Evolutionary conservation across 805 yeast genomes (phyloP), one percentile per base, ranked within the genome.

Genomic region (Monosporozyma aerobia): DNA sequence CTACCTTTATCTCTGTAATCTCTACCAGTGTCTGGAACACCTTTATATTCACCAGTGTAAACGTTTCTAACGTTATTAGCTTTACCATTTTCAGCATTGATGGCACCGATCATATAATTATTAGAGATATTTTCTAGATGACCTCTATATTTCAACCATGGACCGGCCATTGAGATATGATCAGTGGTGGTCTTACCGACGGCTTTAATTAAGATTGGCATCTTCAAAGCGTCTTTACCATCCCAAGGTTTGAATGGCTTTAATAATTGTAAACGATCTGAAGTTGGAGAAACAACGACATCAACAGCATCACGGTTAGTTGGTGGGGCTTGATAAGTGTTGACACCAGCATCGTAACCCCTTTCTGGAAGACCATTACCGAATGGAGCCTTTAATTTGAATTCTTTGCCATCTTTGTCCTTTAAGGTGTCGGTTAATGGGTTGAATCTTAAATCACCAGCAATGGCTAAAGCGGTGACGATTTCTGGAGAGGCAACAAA

Each of bases 111-210:
- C 96, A 92, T 90, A 79, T 94, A 92, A 82, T 94, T 92, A 83
- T 92, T 90, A 63, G 97, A 90, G 71, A 92, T 94, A 85, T 92
- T 92, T 79, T 90, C 92, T 78, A 92, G 81, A 79, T 92, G 99
- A 77, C 99, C 99, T 81, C 97, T 88, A 92, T 92, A 92, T 80
- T 92, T 92, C 82, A 92, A 87, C 99, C 99, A 92, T 71, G 98
- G 97, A 77, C 99, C 99, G 70, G 99, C 99, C 95, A 89, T 90
- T 68, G 98, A 92, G 69, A 92, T 92, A 78, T 92, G 99, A 79
- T 92, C 99, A 65, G 99, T 92, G 67, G 99, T 92, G 73, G 97
- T 90, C 82, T 92, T 92, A 78, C 97, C 98, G 58, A 85, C 78
- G 63, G 97, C 87, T 79, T 94, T 92, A 76, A 92, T 88, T 77